These are phyloP conservation scores for slime mould (Dictyostelium discoideum) DNA, from an alignment of 78 protist species.

Conservation along the genomic window DNA sequence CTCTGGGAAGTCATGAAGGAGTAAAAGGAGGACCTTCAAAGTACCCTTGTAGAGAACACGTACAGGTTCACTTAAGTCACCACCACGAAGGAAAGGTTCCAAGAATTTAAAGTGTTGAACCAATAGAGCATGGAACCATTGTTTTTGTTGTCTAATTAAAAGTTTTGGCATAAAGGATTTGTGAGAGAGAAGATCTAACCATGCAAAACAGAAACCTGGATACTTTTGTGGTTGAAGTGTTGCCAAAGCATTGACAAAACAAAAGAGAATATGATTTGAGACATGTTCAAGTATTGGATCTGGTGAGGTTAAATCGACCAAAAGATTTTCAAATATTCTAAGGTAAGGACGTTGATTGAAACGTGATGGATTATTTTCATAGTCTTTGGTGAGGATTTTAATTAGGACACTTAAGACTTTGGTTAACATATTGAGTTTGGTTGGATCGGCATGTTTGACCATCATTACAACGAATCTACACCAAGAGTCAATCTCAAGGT, in stretches of 20 bases:
- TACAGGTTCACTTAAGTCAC: conserved; percentile 89
- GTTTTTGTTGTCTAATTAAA: conserved; percentile 86
- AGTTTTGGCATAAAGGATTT: conserved; percentile 95
- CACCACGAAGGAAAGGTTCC: conserved; percentile 89
- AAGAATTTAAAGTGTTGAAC: conserved; percentile 92
- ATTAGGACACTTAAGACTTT: conserved; percentile 71
- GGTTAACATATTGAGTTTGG: conserved; percentile 57
- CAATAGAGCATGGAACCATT: conserved; percentile 90
- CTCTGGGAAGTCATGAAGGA: conserved; percentile 99
- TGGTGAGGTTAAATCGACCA: conserved; percentile 83
- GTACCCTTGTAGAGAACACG: conserved; percentile 92
- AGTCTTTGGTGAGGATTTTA: conserved; percentile 60
- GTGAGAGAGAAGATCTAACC: conserved; percentile 97
- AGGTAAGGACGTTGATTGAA: conserved; percentile 95
- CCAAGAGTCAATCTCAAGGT: conserved; percentile 85
- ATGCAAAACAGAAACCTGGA: conserved; percentile 98
- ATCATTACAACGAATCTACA: conserved; percentile 88
- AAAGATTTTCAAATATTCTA: conserved; percentile 86
- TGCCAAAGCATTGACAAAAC: conserved; percentile 86
- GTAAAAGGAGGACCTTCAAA: conserved; percentile 91
- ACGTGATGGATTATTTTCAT: conserved; percentile 51
- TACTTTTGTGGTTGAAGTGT: conserved; percentile 90
- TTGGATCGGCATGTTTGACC: conserved; percentile 81
- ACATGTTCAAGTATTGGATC: conserved; percentile 82
- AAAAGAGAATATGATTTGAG: conserved; percentile 64